Percentiles rank a stretch among this genome's conserved stretches.
Evolutionary conservation across 345 rosid genomes (phyloP).

Genomic region (Mallotus nudiflorus): DNA sequence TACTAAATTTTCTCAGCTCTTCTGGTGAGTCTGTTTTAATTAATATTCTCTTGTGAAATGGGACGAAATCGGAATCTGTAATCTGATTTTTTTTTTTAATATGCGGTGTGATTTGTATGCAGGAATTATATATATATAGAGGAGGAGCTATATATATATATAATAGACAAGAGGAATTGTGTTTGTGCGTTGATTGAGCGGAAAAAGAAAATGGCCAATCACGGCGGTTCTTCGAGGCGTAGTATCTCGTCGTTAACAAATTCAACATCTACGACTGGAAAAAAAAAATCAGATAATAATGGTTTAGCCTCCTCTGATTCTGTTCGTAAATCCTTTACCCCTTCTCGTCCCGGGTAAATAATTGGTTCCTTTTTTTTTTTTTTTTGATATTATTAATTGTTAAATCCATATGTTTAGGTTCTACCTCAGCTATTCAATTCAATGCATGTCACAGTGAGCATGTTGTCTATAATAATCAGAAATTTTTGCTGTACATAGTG

Average conservation of each 20-base stretch:
- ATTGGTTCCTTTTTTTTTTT: background rate
- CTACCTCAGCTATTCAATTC: too few relatives aligned
- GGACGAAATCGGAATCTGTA: background rate
- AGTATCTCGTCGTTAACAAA: slow-evolving; percentile 52
- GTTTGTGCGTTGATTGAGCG: slow-evolving; percentile 14
- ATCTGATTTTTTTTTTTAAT: background rate
- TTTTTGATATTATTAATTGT: background rate
- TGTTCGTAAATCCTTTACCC: slow-evolving; percentile 55
- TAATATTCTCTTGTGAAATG: background rate
- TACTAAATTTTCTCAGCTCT: too few relatives aligned
- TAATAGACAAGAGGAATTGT: background rate
- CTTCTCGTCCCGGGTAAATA: slow-evolving; percentile 61
- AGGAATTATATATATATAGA: too few relatives aligned
- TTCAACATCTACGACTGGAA: slow-evolving; percentile 41
- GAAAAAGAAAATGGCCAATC: slow-evolving; percentile 69
- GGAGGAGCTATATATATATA: background rate
- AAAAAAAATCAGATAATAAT: slow-evolving; percentile 57
- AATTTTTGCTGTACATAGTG: too few relatives aligned
- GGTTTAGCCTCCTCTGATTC: slow-evolving; percentile 44
- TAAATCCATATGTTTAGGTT: background rate
- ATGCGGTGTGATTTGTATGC: too few relatives aligned
- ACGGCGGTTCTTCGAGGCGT: slow-evolving; percentile 68
- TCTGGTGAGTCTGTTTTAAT: too few relatives aligned
- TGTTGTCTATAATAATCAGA: too few relatives aligned
- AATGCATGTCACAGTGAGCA: too few relatives aligned